phyloP scores from a whole-genome alignment of 2,329 filamentous ascomycete species.

The Akanthomyces lecanii region DNA sequence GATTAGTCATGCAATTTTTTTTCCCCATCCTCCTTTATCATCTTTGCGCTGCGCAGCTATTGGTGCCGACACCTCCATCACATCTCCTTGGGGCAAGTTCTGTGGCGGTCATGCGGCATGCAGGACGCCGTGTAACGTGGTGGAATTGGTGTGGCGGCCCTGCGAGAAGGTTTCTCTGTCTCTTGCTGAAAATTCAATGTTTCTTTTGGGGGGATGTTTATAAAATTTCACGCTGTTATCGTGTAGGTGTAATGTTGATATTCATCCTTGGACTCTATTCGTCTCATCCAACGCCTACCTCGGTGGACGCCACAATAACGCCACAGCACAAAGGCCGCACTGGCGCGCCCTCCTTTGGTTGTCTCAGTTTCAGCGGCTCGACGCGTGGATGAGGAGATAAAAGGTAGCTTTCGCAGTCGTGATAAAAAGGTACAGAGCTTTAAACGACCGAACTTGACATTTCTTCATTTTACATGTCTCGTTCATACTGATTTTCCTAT shows the following conservation, averaged over 20 bases:
- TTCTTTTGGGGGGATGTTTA: no score
- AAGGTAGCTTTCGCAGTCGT: neutral
- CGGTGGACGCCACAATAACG: neutral
- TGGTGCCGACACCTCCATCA: neutral
- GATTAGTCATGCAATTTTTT: neutral
- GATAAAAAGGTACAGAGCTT: no score
- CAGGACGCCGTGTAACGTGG: neutral
- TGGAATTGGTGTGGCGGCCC: neutral
- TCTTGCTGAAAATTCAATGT: neutral
- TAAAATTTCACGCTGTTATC: no score
- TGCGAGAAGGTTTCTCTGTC: neutral
- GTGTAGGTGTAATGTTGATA: neutral
- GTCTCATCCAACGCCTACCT: neutral
- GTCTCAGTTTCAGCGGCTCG: neutral
- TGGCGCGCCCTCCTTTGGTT: neutral
- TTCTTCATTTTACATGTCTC: no score
- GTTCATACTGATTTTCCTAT: neutral
- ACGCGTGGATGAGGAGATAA: neutral
- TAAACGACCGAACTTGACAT: no score
- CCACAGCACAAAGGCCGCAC: conserved; percentile 11
- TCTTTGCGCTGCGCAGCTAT: neutral
- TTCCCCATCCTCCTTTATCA: neutral
- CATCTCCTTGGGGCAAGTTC: neutral
- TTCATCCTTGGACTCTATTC: neutral
- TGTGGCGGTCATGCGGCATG: neutral